These are phyloP conservation scores for Rhizoclosmatium globosum DNA, from an alignment of 192 early-diverging fungal species.

Conservation along the genomic window DNA sequence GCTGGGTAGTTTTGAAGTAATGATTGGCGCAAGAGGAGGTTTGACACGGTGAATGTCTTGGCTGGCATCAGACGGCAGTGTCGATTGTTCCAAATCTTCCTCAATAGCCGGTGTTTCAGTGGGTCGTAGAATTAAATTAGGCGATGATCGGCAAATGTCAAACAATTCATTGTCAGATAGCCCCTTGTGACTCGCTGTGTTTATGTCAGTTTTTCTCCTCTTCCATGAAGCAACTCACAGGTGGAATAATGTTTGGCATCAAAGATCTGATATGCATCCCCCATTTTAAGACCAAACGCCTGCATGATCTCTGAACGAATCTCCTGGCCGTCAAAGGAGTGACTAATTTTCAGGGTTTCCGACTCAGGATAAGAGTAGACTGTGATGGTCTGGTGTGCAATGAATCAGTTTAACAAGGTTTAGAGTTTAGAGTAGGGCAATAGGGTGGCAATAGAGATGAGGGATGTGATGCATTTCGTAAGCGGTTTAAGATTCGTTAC, in stretches of 20 bases:
- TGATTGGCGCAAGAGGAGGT: too few relatives aligned
- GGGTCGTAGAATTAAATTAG: background rate
- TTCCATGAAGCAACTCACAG: too few relatives aligned
- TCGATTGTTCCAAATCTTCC: too few relatives aligned
- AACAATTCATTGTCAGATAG: background rate
- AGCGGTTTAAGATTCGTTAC: too few relatives aligned
- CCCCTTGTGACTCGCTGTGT: background rate
- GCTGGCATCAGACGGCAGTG: too few relatives aligned
- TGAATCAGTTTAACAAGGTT: background rate
- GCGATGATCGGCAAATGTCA: background rate
- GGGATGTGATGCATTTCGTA: too few relatives aligned
- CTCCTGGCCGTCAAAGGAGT: background rate
- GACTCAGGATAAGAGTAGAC: conserved; percentile 7
- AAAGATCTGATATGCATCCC: too few relatives aligned
- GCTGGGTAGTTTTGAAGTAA: too few relatives aligned
- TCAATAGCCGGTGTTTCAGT: too few relatives aligned
- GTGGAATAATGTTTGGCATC: background rate
- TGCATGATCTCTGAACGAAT: conserved; percentile 9
- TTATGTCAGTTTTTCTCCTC: background rate
- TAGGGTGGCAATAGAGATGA: too few relatives aligned
- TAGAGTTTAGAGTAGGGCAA: background rate
- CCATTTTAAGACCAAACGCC: background rate
- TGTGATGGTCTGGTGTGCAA: conserved; percentile 2
- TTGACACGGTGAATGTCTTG: too few relatives aligned
- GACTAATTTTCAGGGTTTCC: background rate